Percentiles rank a stretch among this genome's conserved stretches.
These are phyloP conservation scores for Sporothrix brasiliensis DNA, from an alignment of 2,329 filamentous ascomycete species.

Conservation along the genomic window DNA sequence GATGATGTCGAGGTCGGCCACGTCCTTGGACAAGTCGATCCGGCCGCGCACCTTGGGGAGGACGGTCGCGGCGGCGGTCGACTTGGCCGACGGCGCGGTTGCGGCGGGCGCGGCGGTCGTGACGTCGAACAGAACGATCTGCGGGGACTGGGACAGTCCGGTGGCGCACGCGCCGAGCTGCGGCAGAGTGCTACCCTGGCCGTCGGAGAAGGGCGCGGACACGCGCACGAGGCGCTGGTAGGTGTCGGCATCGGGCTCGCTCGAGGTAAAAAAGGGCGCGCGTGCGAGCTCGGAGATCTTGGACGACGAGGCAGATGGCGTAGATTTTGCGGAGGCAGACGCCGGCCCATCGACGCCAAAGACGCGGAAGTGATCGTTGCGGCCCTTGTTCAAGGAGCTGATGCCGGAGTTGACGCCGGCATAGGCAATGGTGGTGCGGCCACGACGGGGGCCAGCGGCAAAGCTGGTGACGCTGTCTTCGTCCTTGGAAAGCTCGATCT, in stretches of 20 bases:
- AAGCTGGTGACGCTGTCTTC: conserved; percentile 90
- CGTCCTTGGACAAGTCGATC: conserved; percentile 58
- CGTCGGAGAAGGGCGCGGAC: conserved; percentile 52
- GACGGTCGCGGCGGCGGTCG: conserved; percentile 8
- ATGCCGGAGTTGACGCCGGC: conserved; percentile 85
- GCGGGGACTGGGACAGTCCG: conserved; percentile 69
- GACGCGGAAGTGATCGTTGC: conserved; percentile 81
- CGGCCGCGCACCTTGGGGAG: conserved; percentile 52
- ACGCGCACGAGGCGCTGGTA: conserved; percentile 65
- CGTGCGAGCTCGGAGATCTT: conserved; percentile 58
- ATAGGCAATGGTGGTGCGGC: conserved; percentile 60
- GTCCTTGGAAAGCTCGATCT: conserved; percentile 76
- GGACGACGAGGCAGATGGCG: conserved; percentile 42
- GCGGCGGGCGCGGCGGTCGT: conserved; percentile 53
- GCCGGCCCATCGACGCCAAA: conserved; percentile 61
- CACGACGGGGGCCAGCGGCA: conserved; percentile 65
- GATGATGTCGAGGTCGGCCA: conserved; percentile 70
- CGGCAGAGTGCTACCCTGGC: conserved; percentile 46
- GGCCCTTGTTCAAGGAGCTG: conserved; percentile 70
- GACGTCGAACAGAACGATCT: conserved; percentile 79
- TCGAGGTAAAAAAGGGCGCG: conserved; percentile 52
- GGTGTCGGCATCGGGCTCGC: conserved; percentile 53
- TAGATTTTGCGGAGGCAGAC: conserved; percentile 36
- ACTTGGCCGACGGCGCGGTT: conserved; percentile 11
- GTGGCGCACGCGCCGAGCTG: conserved; percentile 79